Evolutionary conservation across 441 rosid genomes (phyloP), one percentile per base, ranked within the genome.

Genomic region (Gossypium schwendimanii): DNA sequence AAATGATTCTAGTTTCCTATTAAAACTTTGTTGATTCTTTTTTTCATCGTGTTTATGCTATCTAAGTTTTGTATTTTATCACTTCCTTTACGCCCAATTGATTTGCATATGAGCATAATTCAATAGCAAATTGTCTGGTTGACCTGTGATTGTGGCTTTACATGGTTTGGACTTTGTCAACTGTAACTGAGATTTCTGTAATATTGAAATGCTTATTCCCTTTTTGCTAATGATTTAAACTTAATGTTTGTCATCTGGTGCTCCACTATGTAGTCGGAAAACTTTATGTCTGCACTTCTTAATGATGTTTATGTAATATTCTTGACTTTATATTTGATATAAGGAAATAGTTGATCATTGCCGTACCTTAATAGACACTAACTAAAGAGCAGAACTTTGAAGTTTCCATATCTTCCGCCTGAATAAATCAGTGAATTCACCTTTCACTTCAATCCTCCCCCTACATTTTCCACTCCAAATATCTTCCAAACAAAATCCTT

Each of bases 121-220:
- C 41, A 33, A 33, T 33, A 1, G 9, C 41, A 33, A 33, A 33
- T 33, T 33, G 41, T 61, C 45, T 26, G 12, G 11, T 28, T 10
- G 64, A 31, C 45, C 36, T 26, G 15, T 61, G 44, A 28, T 60
- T 60, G 64, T 28, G 41, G 64, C 44, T 60, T 15, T 61, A 61
- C 12, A 31, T 61, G 45, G 41, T 61, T 31, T 61, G 44, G 17
- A 61, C 6, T 39, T 17, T 33, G 3, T 62, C 49, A 17, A 45
- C 65, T 45, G 55, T 21, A 45, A 23, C 11, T 18, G 52, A 39
- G 68, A 63, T 64, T 39, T 64, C 31, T 64, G 53, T 64, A 64
- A 45, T 23, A 6, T 21, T 45, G 33, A 45, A 60, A 31, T 60
- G 65, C 57, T 50, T 7, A 17, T 52, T 52, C 57, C 4, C 57